A percentile compares a stretch with the other conserved stretches of the same genome.
These are phyloP conservation scores for Prunus davidiana DNA, from an alignment of 306 rosid species.

Conservation along the genomic window DNA sequence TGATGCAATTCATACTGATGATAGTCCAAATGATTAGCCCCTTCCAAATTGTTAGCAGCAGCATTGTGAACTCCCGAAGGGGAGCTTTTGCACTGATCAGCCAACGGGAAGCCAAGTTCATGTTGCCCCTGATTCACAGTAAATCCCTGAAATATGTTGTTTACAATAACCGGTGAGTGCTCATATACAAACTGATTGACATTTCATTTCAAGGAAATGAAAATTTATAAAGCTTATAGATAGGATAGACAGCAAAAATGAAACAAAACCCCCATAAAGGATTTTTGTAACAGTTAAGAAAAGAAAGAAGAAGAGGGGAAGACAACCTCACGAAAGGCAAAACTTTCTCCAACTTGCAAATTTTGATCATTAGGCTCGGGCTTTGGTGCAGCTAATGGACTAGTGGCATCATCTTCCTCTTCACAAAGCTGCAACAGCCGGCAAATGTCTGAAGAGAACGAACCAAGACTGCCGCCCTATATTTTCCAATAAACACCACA, in stretches of 20 bases:
- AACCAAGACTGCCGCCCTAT: constrained; percentile 92
- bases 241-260: neutral
- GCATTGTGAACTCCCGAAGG: constrained; percentile 51
- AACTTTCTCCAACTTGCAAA: constrained; percentile 58
- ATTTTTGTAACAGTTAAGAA: constrained; percentile 5
- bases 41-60: constrained; percentile 58
- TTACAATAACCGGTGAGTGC: constrained; percentile 18
- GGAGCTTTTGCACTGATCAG: constrained; percentile 63
- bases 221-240: neutral
- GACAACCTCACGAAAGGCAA: constrained; percentile 61
- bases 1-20: constrained; percentile 66
- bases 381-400: constrained; percentile 81
- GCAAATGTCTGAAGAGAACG: constrained; percentile 95
- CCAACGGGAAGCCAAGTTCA: constrained; percentile 62
- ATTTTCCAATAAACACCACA: constrained; percentile 42
- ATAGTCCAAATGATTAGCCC: constrained; percentile 63
- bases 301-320: constrained; percentile 5
- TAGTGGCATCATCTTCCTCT: constrained; percentile 98
- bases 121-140: constrained; percentile 56
- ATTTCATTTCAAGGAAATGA: neutral
- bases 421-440: constrained; percentile 86
- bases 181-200: constrained; percentile 19
- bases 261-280: neutral
- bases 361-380: constrained; percentile 80
- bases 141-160: constrained; percentile 47